Conservation (phyloP, 75 land plant genomes). For the Azolla pinnata region DNA sequence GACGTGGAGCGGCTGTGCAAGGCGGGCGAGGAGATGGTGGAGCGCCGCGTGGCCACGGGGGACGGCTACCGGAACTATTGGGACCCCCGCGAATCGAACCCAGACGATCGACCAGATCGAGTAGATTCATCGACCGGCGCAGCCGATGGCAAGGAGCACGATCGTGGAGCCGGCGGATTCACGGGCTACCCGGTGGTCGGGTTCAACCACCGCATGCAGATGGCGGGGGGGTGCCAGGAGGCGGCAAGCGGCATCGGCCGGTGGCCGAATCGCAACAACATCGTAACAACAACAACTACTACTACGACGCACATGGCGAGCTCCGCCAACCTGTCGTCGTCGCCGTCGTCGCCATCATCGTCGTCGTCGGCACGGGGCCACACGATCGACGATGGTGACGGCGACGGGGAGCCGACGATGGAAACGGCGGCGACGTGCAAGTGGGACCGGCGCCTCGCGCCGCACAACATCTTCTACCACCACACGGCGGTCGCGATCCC, state of each 20-base stretch:
- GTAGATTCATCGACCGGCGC: too few species aligned
- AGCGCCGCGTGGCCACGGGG: constrained; percentile 5
- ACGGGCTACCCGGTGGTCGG: constrained; percentile 31
- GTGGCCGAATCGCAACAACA: too few species aligned
- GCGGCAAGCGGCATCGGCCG: not conserved
- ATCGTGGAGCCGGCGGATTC: constrained; percentile 15
- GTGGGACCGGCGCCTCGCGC: constrained; percentile 17
- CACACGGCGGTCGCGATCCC: constrained; percentile 17
- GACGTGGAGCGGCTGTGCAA: constrained; percentile 13
- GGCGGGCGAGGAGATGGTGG: constrained; percentile 2
- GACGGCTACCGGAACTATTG: constrained; percentile 16
- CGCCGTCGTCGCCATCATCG: too few species aligned
- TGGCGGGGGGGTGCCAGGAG: constrained; percentile 19
- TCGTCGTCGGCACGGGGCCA: too few species aligned
- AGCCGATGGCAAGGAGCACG: too few species aligned
- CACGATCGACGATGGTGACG: not conserved
- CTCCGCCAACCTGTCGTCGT: not conserved
- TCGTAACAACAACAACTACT: too few species aligned
- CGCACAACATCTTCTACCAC: not conserved
- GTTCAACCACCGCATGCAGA: constrained; percentile 20
- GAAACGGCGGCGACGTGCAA: constrained; percentile 10
- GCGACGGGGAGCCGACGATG: not conserved
- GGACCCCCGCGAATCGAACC: too few species aligned
- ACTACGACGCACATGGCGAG: not conserved
- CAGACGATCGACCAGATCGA: too few species aligned